Evolutionary conservation across 208 protist species (phyloP).

Genomic region (Blastocrithidia nonstop): DNA sequence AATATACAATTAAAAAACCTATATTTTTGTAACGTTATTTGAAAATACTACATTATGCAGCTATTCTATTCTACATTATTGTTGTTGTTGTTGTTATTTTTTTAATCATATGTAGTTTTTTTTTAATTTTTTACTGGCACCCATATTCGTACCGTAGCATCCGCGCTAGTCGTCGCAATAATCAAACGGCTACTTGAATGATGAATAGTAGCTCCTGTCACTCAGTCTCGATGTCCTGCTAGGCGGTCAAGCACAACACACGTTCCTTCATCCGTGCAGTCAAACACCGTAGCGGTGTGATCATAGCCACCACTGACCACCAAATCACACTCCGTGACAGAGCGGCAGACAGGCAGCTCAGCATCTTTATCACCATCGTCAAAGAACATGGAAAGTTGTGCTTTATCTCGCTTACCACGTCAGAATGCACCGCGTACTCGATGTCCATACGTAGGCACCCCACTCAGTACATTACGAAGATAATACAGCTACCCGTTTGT

Average conservation of each 20-base stretch:
- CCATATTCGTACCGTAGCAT: constrained; percentile 76
- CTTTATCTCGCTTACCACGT: constrained; percentile 43
- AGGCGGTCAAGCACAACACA: constrained; percentile 41
- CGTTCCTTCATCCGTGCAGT: constrained; percentile 57
- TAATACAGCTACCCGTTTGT: constrained; percentile 44
- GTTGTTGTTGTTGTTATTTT: constrained; percentile 1
- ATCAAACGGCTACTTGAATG: constrained; percentile 42
- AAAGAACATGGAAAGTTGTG: constrained; percentile 50
- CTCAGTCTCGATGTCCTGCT: constrained; percentile 72
- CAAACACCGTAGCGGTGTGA: constrained; percentile 64
- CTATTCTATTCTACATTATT: too few relatives aligned
- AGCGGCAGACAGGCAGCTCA: constrained; percentile 16
- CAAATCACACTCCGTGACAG: constrained; percentile 60
- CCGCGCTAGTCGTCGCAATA: constrained; percentile 72
- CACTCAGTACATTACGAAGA: constrained; percentile 54
- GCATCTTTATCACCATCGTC: constrained; percentile 76
- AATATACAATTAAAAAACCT: neutral
- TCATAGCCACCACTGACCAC: constrained; percentile 51
- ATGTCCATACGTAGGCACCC: constrained; percentile 42
- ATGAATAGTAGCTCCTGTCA: constrained; percentile 57
- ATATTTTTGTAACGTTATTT: neutral
- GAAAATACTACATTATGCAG: too few relatives aligned
- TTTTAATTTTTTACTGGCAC: constrained; percentile 49
- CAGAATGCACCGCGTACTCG: constrained; percentile 52
- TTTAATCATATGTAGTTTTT: too few relatives aligned